These are phyloP conservation scores for Rhizopogon sp. DNA, from an alignment of 768 basidiomycete genomes.

Conservation along the genomic window DNA sequence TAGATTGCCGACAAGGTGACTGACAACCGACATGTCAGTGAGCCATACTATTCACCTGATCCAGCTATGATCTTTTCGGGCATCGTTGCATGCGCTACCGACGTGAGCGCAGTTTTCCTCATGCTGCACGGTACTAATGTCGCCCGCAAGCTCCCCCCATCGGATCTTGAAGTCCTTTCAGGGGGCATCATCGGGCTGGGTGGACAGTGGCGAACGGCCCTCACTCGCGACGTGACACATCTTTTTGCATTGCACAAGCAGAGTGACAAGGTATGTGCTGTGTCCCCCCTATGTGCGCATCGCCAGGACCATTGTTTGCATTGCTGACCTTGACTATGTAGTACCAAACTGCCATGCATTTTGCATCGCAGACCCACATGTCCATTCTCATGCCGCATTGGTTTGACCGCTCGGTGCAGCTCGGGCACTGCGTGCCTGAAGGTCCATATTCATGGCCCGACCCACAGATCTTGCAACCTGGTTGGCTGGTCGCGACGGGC, in stretches of 20 bases:
- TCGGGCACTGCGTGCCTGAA: slow-evolving; percentile 52
- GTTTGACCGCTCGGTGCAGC: slow-evolving; percentile 75
- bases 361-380: slow-evolving; percentile 51
- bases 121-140: not conserved
- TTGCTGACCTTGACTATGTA: slow-evolving; percentile 5
- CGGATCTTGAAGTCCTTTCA: slow-evolving; percentile 68
- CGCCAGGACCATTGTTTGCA: not conserved
- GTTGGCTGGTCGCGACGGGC: slow-evolving; percentile 9
- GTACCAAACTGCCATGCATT: slow-evolving; percentile 49
- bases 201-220: slow-evolving; percentile 70
- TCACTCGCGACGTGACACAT: slow-evolving; percentile 86
- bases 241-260: slow-evolving; percentile 56
- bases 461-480: slow-evolving; percentile 42
- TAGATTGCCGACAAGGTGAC: not conserved
- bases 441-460: slow-evolving; percentile 69
- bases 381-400: slow-evolving; percentile 80
- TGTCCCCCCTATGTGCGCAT: no score
- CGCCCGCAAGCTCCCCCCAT: slow-evolving; percentile 42
- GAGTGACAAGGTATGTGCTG: slow-evolving; percentile 42
- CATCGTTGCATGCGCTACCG: slow-evolving; percentile 66
- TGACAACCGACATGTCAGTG: slow-evolving; percentile 22
- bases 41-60: slow-evolving; percentile 68
- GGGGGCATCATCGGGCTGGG: slow-evolving; percentile 72
- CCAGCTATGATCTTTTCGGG: slow-evolving; percentile 80
- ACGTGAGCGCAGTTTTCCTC: slow-evolving; percentile 34